A percentile compares a stretch with the other conserved stretches of the same genome.
Evolutionary conservation across 176 grass and related monocot genomes (phyloP).

Genomic region (Tillandsia leiboldiana): DNA sequence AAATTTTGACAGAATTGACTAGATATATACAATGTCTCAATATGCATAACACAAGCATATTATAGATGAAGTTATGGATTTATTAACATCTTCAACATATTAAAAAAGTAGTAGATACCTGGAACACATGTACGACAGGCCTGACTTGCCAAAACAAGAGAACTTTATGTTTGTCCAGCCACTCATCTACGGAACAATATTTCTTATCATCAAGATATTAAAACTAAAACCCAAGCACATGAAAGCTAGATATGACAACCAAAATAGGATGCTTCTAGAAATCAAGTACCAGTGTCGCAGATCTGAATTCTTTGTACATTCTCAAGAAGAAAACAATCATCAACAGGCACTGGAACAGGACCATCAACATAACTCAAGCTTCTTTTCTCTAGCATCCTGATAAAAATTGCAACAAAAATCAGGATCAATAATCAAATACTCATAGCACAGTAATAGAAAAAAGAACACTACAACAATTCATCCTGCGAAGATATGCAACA

Average conservation of each 20-base stretch:
- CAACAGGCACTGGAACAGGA: conserved; percentile 64
- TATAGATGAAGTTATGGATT: background rate
- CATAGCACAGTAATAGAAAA: background rate
- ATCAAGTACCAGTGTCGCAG: conserved; percentile 70
- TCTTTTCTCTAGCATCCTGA: conserved; percentile 91
- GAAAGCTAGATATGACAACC: background rate
- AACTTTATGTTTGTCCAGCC: conserved; percentile 60
- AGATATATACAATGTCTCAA: too few relatives aligned
- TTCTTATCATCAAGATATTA: conserved; percentile 15
- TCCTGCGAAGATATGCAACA: too few relatives aligned
- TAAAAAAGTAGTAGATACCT: conserved; percentile 34
- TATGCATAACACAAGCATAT: too few relatives aligned
- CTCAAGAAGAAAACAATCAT: conserved; percentile 61
- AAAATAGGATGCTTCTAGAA: too few relatives aligned
- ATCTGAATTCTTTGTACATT: conserved; percentile 85
- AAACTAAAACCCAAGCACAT: background rate
- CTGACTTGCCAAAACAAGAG: conserved; percentile 99
- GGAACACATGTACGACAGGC: conserved; percentile 76
- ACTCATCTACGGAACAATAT: conserved; percentile 49
- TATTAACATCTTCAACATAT: background rate
- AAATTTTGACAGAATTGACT: too few relatives aligned
- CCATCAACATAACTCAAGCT: conserved; percentile 94
- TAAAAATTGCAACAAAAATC: background rate
- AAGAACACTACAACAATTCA: background rate
- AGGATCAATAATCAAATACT: too few relatives aligned